These are phyloP conservation scores for Claviceps sp. DNA, from an alignment of 2,329 filamentous ascomycete species.

Conservation along the genomic window DNA sequence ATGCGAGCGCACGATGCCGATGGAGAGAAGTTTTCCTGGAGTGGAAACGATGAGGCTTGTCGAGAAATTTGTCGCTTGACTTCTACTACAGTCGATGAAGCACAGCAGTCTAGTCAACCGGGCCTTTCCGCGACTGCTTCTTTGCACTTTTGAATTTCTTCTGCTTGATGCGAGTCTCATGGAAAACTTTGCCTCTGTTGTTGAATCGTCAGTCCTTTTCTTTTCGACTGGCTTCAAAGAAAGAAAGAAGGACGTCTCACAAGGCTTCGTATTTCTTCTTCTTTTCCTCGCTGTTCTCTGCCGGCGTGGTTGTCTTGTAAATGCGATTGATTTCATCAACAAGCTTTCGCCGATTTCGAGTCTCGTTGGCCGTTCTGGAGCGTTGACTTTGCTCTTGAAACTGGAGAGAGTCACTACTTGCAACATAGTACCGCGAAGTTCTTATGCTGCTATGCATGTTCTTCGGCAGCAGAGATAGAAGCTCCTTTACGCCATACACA, in stretches of 20 bases:
- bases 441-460: slow-evolving; percentile 33
- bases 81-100: background rate
- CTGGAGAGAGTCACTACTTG: slow-evolving; percentile 35
- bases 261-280: slow-evolving; percentile 33
- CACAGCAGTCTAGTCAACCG: slow-evolving; percentile 11
- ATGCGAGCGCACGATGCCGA: no score
- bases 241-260: slow-evolving; percentile 19
- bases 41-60: no score
- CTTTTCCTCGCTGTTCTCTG: slow-evolving; percentile 31
- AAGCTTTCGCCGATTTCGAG: slow-evolving; percentile 39
- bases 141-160: slow-evolving; percentile 38
- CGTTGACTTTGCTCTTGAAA: slow-evolving; percentile 43
- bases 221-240: background rate
- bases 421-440: slow-evolving; percentile 41
- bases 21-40: no score
- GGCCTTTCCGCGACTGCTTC: slow-evolving; percentile 32
- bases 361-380: slow-evolving; percentile 36
- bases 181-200: slow-evolving; percentile 31
- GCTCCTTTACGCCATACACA: slow-evolving; percentile 33
- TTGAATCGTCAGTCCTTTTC: background rate
- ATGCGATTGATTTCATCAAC: slow-evolving; percentile 33
- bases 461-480: slow-evolving; percentile 31
- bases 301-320: slow-evolving; percentile 32
- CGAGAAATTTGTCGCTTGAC: background rate
- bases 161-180: slow-evolving; percentile 28